phyloP scores from a whole-genome alignment of 805 yeast genomes.

The Candida krabiensis region DNA sequence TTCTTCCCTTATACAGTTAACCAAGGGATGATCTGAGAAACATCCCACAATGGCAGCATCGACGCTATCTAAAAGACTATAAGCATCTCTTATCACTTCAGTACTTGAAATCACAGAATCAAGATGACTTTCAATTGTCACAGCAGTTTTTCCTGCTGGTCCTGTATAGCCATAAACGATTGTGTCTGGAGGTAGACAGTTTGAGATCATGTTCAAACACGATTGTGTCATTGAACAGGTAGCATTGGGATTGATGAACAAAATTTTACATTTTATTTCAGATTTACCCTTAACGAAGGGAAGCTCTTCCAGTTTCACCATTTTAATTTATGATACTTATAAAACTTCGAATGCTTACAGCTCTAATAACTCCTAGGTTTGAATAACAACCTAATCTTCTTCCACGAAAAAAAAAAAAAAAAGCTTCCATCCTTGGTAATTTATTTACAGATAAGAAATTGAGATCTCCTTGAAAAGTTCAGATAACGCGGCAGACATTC shows the following conservation, averaged over 20 bases:
- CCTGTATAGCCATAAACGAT: conserved; percentile 34
- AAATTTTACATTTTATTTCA: conserved; percentile 17
- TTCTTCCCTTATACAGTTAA: conserved; percentile 35
- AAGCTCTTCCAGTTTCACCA: conserved; percentile 6
- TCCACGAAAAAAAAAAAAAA: too few relatives aligned
- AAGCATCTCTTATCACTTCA: conserved; percentile 31
- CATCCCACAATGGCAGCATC: conserved; percentile 37
- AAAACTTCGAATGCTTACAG: too few relatives aligned
- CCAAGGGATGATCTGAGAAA: conserved; percentile 37
- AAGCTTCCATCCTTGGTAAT: too few relatives aligned
- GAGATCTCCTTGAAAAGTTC: too few relatives aligned
- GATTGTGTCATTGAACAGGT: conserved; percentile 31
- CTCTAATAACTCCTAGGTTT: too few relatives aligned
- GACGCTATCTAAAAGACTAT: conserved; percentile 26
- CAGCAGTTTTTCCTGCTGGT: conserved; percentile 26
- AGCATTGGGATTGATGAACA: conserved; percentile 34
- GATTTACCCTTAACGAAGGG: conserved; percentile 8
- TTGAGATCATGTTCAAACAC: conserved; percentile 32
- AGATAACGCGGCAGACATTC: too few relatives aligned
- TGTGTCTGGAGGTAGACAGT: conserved; percentile 30
- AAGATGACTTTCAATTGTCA: conserved; percentile 34
- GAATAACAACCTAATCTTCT: too few relatives aligned
- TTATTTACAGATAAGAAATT: too few relatives aligned
- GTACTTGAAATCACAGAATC: conserved; percentile 36
- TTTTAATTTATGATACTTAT: too few relatives aligned